Base-by-base conservation (phyloP, 176 grass and related monocot genomes). In the Oryza glumipatula region DNA sequence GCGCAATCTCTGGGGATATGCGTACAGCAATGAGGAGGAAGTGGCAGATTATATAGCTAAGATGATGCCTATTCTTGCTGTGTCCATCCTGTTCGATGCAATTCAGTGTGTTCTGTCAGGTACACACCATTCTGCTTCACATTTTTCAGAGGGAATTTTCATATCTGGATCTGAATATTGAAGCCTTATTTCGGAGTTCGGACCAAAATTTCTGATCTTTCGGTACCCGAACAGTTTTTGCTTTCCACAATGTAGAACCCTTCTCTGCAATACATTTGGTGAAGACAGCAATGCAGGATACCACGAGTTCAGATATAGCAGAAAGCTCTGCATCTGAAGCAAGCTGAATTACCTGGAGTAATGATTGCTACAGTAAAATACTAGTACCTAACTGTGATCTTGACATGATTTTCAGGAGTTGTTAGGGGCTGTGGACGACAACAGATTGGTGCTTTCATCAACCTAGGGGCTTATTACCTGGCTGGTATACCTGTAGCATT, bases 101-200 rank as follows among this genome's bases (percentile, higher is more conserved):
- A 32, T 88, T 9, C 87, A 89, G 61, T 65, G 83, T 79, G 83
- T 87, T 56, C 86, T 92, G 41, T 92, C 87, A 84, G 87, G 90
- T 89, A 54, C 19, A 36, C 35, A 36, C 35, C 35, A 36, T 36
- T 36, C 35, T 36, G 35, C 35, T 36, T 36, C 35, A 36, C 35
- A 36, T 36, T 5, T 36, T 36, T 5, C 35, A 36, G 35, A 36
- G 0, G 3, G 35, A 36, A 36, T 36, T 36, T 36, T 36, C 35
- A 36, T 36, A 36, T 36, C 35, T 36, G 35, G 35, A 36, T 36
- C 35, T 36, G 35, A 36, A 36, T 36, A 36, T 36, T 36, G 35
- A 36, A 36, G 35, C 35, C 35, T 36, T 36, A 36, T 36, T 36
- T 36, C 30, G 30, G 2, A 32, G 30, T 32, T 32, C 30, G 30